Conservation (phyloP, 106 monocot species). For the Acanthochlamys bracteata region DNA sequence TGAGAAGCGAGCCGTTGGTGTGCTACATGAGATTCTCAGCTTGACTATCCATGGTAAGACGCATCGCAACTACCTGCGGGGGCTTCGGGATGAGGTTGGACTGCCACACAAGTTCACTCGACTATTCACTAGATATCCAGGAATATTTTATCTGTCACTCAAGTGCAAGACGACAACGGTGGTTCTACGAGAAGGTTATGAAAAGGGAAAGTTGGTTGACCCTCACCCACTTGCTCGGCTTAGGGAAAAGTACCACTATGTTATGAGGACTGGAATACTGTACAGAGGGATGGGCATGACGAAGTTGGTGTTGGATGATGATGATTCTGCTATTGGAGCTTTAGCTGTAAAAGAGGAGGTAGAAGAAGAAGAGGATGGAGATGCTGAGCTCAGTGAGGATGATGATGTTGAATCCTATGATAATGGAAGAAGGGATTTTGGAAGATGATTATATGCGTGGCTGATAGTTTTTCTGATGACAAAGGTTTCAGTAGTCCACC, state of each 20-base stretch:
- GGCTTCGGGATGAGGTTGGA: constrained; percentile 64
- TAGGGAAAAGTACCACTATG: constrained; percentile 76
- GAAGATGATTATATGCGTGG: no score
- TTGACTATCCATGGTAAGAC: constrained; percentile 86
- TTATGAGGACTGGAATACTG: constrained; percentile 81
- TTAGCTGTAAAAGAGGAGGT: constrained; percentile 5
- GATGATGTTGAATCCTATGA: constrained; percentile 51
- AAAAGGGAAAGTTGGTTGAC: constrained; percentile 76
- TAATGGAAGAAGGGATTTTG: constrained; percentile 22
- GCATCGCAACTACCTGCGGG: constrained; percentile 71
- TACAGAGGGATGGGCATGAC: constrained; percentile 60
- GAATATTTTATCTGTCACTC: constrained; percentile 85
- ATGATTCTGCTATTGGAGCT: constrained; percentile 6
- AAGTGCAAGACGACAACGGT: constrained; percentile 99
- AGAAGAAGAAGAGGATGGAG: constrained; percentile 7
- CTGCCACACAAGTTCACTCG: constrained; percentile 78
- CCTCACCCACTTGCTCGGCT: constrained; percentile 49
- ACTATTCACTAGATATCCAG: constrained; percentile 88
- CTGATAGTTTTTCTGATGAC: no score
- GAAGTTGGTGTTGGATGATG: constrained; percentile 45
- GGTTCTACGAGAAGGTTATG: constrained; percentile 74
- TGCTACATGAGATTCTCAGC: constrained; percentile 83
- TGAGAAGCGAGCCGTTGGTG: constrained; percentile 85
- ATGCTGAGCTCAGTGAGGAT: constrained; percentile 20
- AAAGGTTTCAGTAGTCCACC: no score